Evolutionary conservation across 768 basidiomycete species (phyloP), one percentile per base, ranked within the genome.

Genomic region (Cytidiella melzeri): DNA sequence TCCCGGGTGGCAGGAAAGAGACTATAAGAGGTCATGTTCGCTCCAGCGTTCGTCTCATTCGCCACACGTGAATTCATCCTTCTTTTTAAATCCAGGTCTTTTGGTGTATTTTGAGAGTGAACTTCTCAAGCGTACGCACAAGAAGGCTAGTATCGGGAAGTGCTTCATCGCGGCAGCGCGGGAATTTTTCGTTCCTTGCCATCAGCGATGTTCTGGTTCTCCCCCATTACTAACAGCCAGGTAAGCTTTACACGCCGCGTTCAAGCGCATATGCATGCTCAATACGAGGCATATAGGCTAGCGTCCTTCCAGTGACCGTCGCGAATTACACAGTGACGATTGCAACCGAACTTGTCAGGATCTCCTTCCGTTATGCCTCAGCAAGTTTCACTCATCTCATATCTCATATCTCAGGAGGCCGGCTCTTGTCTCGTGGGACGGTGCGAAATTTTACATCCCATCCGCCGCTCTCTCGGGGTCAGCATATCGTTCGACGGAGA

Each of bases 291-390:
- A n/a, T n/a, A n/a, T n/a, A 74, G 76, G 84, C 89, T 10, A 79
- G 84, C 52, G 94, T 98, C 50, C 70, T 95, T 2, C 94, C 94
- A 0, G 90, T 84, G 3, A 87, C 97, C 55, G 81, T 94, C 36
- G 97, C 94, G 11, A 94, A 92, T 65, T 90, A 92, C 64, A 92
- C 88, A 0, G 91, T 92, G n/a, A 96, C 93, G 12, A 92, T 98
- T 54, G 90, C 92, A 34, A 92, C 86, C 20, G 86, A 94, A 66
- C 74, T 95, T 59, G 87, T 81, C 24, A 60, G 73, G 67, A 12
- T 28, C 34, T 41, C 28, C 41, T 53, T 51, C 24, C 28, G n/a
- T n/a, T n/a, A n/a, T n/a, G n/a, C n/a, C n/a, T n/a, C n/a, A n/a
- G n/a, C n/a, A n/a, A n/a, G n/a, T n/a, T n/a, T n/a, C n/a, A n/a